Base-by-base conservation (phyloP, 129 eudicot genomes). In the Centrapalus pauciflorus region DNA sequence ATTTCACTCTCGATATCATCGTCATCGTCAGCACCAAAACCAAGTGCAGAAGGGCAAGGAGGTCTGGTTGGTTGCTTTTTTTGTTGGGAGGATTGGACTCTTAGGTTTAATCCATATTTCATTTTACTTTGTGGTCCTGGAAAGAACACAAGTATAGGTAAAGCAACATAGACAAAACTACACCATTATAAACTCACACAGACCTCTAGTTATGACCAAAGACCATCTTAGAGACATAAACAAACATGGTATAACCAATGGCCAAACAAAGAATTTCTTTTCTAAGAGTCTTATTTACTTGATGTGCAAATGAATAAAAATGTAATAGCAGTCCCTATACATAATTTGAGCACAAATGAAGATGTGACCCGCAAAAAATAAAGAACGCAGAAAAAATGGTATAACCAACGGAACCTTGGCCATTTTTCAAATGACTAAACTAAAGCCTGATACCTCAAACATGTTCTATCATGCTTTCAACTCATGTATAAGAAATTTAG, bases 1-100 rank as follows among this genome's bases (percentile, higher is more conserved):
- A 93, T 93, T 29, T 93, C 98, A 57, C 86, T 64, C 77, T 93
- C 96, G n/a, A 93, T 78, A 55, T 82, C 81, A 56, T 83, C 87
- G 2, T 92, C 96, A 33, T 88, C 89, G 6, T 93, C 96, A 11
- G 79, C 84, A 35, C 72, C 61, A 67, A 88, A 88, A 4, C 69
- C 87, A n/a, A 43, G 69, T 5, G 87, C 79, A 2, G 76, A 61
- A 0, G 90, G 84, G 16, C 79, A 74, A 16, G 82, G 81, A 20
- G 90, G 95, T 64, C 73, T 67, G 0, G 79, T 7, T 6, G 74
- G 82, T 27, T 75, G 87, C 64, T 84, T 83, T 69, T 82, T 80
- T 61, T 85, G 90, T 74, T 83, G 85, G 70, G 87, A 69, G 9
- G 94, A 86, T 13, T 71, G 86, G 51, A 75, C 98, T 79, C 96